Evolutionary conservation across 2,329 filamentous ascomycete species (phyloP), one percentile per base, ranked within the genome.

Genomic region (Thielaviopsis ethacetica): DNA sequence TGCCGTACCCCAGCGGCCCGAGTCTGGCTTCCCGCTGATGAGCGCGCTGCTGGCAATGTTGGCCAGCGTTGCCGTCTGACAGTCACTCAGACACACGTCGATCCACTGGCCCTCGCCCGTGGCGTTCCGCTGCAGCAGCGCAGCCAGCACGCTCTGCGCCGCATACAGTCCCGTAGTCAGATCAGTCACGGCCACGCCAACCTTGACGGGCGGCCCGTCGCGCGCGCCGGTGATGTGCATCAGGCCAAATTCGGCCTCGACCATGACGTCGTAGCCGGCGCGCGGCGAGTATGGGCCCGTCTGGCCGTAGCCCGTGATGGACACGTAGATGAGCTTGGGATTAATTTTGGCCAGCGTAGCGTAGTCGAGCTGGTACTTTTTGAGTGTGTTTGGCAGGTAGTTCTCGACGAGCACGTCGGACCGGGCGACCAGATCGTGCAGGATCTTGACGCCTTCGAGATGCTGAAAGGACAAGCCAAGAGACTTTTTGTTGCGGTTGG

Each of bases 191-290:
- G 93, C 93, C 2, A 98, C 93, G 19, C 93, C 93, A 2, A 98
- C 93, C 72, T 98, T 98, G 47, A 96, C 93, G 0, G 93, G 93
- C 1, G 90, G 86, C 0, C 91, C 90, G 66, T 95, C 86, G 59
- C 91, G 80, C 62, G 81, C 80, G 34, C 93, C 93, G 0, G 93
- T 98, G 65, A 98, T 97, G 72, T 98, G 93, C 93, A 98, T 98
- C 59, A 98, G 74, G 0, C 93, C 93, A 73, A 98, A 91, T 69
- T 97, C 93, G 61, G 93, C 93, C 74, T 98, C 93, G 12, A 98
- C 91, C 91, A 98, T 98, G 65, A 98, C 93, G 71, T 98, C 93
- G 76, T 98, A 98, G 4, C 93, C 93, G 3, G 93, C 90, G 15
- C 93, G 80, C 63, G 83, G 81, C 5, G 85, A 82, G 71, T 95